These are phyloP conservation scores for Arthrobotrys pseudoclavata DNA, from an alignment of 2,329 filamentous ascomycete species.

Conservation along the genomic window DNA sequence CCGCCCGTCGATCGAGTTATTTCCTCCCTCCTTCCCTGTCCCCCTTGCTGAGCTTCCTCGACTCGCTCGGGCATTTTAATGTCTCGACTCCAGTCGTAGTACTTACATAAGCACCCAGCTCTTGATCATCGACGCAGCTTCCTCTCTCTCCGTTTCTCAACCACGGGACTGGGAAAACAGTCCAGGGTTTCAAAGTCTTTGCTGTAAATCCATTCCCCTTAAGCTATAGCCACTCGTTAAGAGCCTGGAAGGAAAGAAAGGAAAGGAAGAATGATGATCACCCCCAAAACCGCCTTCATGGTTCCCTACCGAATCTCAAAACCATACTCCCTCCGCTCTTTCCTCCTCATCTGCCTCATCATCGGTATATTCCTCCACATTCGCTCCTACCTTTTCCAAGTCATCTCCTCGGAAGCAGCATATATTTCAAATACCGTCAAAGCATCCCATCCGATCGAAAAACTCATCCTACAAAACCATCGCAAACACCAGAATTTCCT, in stretches of 20 bases:
- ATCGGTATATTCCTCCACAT: conserved; percentile 38
- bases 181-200: not conserved
- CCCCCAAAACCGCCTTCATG: conserved; percentile 25
- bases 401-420: conserved; percentile 28
- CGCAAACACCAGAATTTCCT: conserved; percentile 29
- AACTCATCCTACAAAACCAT: conserved; percentile 29
- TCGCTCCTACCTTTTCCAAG: conserved; percentile 29
- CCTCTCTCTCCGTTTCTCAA: not conserved
- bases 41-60: not conserved
- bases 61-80: conserved; percentile 12
- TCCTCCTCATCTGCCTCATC: conserved; percentile 39
- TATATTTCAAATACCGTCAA: conserved; percentile 28
- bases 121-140: conserved; percentile 10
- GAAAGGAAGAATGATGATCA: conserved; percentile 31
- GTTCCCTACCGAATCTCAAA: conserved; percentile 41
- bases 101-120: not conserved
- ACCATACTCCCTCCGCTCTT: conserved; percentile 39
- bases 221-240: not conserved
- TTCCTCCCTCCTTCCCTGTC: not conserved
- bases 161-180: not conserved
- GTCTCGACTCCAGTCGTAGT: conserved; percentile 3
- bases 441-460: conserved; percentile 49
- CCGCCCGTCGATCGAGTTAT: not conserved
- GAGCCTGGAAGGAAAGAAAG: not conserved
- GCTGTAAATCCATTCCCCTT: conserved; percentile 7